A percentile compares a stretch with the other conserved stretches of the same genome.
Conservation (phyloP, 306 rosid genomes). For the Acacia crassicarpa region DNA sequence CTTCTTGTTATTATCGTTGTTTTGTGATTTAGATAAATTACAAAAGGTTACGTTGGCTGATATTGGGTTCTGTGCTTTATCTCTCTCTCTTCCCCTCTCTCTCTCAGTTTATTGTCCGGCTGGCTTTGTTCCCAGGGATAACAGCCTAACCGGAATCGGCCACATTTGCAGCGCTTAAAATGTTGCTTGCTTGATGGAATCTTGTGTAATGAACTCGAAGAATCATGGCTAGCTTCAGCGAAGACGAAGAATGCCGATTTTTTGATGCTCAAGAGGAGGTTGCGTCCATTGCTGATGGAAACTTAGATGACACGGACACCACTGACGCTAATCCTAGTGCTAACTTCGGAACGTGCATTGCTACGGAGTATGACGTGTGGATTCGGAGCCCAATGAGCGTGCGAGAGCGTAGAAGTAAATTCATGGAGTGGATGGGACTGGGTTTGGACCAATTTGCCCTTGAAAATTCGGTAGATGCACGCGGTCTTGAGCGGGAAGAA, state of each 20-base stretch:
- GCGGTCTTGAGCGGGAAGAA: slow-evolving; percentile 38
- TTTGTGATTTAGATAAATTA: slow-evolving; percentile 34
- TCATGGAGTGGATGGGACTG: slow-evolving; percentile 65
- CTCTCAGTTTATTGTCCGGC: slow-evolving; percentile 35
- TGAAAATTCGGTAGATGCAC: slow-evolving; percentile 32
- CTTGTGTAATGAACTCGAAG: slow-evolving; percentile 78
- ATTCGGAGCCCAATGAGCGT: slow-evolving; percentile 67
- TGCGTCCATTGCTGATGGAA: slow-evolving; percentile 50
- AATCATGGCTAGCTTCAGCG: slow-evolving; percentile 76
- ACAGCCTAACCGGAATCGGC: slow-evolving; percentile 44
- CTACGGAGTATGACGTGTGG: slow-evolving; percentile 68
- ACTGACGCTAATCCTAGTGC: slow-evolving; percentile 33
- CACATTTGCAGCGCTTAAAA: slow-evolving; percentile 44
- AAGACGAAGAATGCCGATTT: slow-evolving; percentile 62
- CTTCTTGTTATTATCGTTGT: slow-evolving; percentile 35
- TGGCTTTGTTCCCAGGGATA: slow-evolving; percentile 50
- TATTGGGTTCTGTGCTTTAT: slow-evolving; percentile 51
- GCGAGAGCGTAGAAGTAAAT: slow-evolving; percentile 65
- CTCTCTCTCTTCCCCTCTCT: neutral
- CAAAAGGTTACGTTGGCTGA: slow-evolving; percentile 48
- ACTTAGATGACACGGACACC: slow-evolving; percentile 36
- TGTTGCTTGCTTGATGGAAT: slow-evolving; percentile 62
- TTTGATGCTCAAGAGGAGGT: slow-evolving; percentile 88
- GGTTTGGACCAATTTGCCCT: slow-evolving; percentile 33
- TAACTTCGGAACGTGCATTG: slow-evolving; percentile 28